Conservation (phyloP, 495 filamentous ascomycete genomes). For the Margaritispora aquatica region DNA sequence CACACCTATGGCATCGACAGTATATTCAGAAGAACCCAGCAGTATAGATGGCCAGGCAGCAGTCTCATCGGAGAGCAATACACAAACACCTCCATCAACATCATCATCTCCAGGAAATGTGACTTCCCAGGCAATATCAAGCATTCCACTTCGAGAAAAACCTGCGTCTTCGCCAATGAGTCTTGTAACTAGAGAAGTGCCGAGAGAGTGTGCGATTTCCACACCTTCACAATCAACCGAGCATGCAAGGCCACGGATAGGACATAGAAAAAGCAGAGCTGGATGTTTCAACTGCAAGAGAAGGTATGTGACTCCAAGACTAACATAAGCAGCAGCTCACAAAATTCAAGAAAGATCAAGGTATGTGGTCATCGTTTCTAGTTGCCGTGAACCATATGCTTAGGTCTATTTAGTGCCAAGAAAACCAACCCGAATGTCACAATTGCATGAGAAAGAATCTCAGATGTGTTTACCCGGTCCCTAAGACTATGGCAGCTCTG, state of each 20-base stretch:
- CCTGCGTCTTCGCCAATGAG: background rate
- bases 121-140: background rate
- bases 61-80: background rate
- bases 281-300: conserved; percentile 23
- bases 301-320: background rate
- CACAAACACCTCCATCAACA: background rate
- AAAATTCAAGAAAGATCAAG: conserved; percentile 20
- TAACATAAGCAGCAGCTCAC: background rate
- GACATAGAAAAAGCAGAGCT: conserved; percentile 18
- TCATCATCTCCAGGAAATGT: background rate
- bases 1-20: background rate
- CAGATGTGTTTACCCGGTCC: conserved; percentile 14
- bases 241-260: background rate
- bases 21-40: background rate
- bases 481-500: conserved; percentile 10
- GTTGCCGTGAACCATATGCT: background rate
- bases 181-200: background rate
- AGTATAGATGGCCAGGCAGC: background rate
- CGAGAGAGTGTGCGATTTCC: background rate
- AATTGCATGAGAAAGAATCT: conserved; percentile 14
- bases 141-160: background rate
- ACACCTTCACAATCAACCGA: background rate
- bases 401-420: conserved; percentile 21
- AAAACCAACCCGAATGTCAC: conserved; percentile 18
- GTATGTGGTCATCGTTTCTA: background rate